Conservation (phyloP, 495 filamentous ascomycete genomes). For the Hyaloscypha variabilis region DNA sequence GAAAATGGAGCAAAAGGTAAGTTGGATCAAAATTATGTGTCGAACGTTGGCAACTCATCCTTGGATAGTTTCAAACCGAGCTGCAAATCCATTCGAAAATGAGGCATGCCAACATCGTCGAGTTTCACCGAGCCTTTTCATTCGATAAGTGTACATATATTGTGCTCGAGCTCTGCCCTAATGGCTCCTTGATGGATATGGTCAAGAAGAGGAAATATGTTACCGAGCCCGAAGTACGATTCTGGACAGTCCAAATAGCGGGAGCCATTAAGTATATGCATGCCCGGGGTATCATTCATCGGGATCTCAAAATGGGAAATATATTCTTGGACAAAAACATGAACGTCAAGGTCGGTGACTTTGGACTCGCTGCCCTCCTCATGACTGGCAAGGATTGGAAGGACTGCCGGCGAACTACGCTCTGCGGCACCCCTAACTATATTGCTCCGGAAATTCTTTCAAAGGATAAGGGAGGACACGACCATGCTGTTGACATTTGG, state of each 20-base stretch:
- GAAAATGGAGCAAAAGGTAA: constrained; percentile 80
- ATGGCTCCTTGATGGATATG: constrained; percentile 99
- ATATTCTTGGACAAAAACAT: constrained; percentile 94
- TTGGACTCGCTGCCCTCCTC: constrained; percentile 92
- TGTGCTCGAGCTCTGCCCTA: constrained; percentile 89
- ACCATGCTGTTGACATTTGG: constrained; percentile 92
- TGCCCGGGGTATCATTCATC: constrained; percentile 89
- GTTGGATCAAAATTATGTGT: not conserved
- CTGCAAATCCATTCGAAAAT: constrained; percentile 98
- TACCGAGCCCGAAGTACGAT: constrained; percentile 87
- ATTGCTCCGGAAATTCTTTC: constrained; percentile 95
- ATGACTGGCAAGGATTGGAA: constrained; percentile 83
- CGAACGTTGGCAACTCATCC: constrained; percentile 37
- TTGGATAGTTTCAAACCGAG: constrained; percentile 86
- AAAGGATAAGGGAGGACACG: constrained; percentile 83
- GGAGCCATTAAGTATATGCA: constrained; percentile 98
- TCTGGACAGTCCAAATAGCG: constrained; percentile 89
- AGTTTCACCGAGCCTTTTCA: constrained; percentile 92
- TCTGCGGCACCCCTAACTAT: constrained; percentile 98
- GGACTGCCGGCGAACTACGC: constrained; percentile 74
- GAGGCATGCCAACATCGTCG: constrained; percentile 90
- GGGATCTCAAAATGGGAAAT: constrained; percentile 97
- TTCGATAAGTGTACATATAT: constrained; percentile 89
- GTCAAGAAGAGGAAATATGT: constrained; percentile 84
- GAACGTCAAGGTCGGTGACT: constrained; percentile 98